Percentiles rank a stretch among this genome's conserved stretches.
Evolutionary conservation across 208 protist species (phyloP).

Genomic region (Trypanosoma platydactyli): DNA sequence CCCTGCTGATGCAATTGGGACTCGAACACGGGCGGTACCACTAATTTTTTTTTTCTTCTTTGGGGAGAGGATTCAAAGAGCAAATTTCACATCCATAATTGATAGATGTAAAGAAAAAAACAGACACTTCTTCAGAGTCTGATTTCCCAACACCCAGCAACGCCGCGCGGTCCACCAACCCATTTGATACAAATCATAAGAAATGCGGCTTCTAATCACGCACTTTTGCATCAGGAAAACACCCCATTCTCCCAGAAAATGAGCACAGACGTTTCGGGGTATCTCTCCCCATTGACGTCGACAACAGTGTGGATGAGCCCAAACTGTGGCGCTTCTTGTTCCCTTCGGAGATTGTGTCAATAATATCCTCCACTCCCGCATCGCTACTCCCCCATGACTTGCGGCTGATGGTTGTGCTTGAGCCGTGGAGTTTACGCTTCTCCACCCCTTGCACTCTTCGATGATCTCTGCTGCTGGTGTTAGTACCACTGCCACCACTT

Average conservation of each 20-base stretch:
- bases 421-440: constrained; percentile 7
- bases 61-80: too few species aligned
- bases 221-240: not conserved
- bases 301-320: constrained; percentile 7
- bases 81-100: too few species aligned
- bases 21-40: too few species aligned
- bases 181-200: too few species aligned
- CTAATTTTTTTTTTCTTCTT: too few species aligned
- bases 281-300: not conserved
- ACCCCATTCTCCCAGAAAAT: constrained; percentile 10
- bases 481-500: not conserved
- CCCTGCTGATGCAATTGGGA: too few species aligned
- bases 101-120: too few species aligned
- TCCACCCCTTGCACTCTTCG: not conserved
- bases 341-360: not conserved
- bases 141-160: too few species aligned
- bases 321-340: constrained; percentile 3
- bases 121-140: too few species aligned
- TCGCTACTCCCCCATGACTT: constrained; percentile 17
- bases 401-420: constrained; percentile 2
- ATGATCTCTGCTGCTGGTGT: not conserved
- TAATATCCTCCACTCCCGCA: not conserved
- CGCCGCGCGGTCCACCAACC: too few species aligned
- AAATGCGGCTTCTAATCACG: not conserved
- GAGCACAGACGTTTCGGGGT: constrained; percentile 17